These are phyloP conservation scores for Eucalyptus polyanthemos DNA, from an alignment of 345 rosid genomes.

Conservation along the genomic window DNA sequence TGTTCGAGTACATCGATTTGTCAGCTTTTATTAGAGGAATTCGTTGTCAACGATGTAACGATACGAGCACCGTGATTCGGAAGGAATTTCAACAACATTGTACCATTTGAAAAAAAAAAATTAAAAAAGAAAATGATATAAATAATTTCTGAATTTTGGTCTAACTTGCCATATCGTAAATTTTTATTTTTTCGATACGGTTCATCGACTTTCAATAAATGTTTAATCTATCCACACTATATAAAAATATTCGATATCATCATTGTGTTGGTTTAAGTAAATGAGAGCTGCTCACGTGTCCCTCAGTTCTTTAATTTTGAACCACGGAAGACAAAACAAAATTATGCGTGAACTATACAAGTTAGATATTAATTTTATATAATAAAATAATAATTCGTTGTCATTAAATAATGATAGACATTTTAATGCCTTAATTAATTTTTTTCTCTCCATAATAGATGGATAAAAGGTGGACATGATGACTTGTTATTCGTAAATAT, in stretches of 20 bases:
- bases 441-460: fast-evolving
- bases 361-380: neutral
- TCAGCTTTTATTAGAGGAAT: neutral
- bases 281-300: neutral
- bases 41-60: neutral
- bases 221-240: too few species aligned
- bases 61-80: neutral
- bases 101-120: too few species aligned
- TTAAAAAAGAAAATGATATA: fast-evolving
- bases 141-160: fast-evolving
- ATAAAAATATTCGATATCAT: fast-evolving
- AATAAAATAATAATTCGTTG: neutral
- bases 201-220: too few species aligned
- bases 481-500: neutral
- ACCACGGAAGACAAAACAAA: neutral
- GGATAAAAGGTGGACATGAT: fast-evolving
- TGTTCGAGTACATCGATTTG: neutral
- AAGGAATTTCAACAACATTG: neutral
- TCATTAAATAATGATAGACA: neutral
- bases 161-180: fast-evolving
- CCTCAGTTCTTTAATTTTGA: neutral
- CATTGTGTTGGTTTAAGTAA: neutral
- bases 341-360: neutral
- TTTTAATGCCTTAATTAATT: neutral
- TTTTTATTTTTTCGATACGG: too few species aligned